These are phyloP conservation scores for Lentinula aciculospora DNA, from an alignment of 768 basidiomycete species.

Conservation along the genomic window DNA sequence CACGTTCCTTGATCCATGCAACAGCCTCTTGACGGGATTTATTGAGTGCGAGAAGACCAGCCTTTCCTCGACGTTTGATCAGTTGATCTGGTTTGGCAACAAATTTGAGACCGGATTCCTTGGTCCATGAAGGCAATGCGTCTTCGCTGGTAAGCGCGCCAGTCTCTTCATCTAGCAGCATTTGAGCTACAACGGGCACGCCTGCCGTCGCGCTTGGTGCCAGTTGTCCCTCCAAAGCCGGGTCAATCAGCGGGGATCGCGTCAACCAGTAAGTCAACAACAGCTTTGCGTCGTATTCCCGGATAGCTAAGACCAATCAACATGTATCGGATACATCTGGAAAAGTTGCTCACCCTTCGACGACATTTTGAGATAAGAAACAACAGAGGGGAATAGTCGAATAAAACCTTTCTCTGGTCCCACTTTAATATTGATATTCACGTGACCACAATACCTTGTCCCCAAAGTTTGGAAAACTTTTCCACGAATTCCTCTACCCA, in stretches of 20 bases:
- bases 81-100: constrained; percentile 97
- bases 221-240: constrained; percentile 10
- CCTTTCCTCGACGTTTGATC: constrained; percentile 99
- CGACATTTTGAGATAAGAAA: constrained; percentile 8
- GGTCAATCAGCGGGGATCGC: constrained; percentile 71
- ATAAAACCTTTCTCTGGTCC: background rate
- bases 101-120: constrained; percentile 49
- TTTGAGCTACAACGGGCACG: constrained; percentile 75
- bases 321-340: constrained; percentile 5
- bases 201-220: constrained; percentile 31
- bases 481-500: background rate
- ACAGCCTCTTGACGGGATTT: constrained; percentile 86
- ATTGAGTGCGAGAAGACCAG: constrained; percentile 91
- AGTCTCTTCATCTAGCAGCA: constrained; percentile 76
- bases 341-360: constrained; percentile 9
- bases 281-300: constrained; percentile 99
- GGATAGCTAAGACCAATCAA: constrained; percentile 47
- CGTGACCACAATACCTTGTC: background rate
- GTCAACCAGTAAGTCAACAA: constrained; percentile 96
- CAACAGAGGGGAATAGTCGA: background rate
- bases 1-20: constrained; percentile 80
- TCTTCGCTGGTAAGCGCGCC: constrained; percentile 40
- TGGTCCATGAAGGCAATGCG: constrained; percentile 5
- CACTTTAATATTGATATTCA: background rate
- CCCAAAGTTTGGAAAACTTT: background rate